Base-by-base conservation (phyloP, 805 yeast species). In the Lipomyces chichibuensis region DNA sequence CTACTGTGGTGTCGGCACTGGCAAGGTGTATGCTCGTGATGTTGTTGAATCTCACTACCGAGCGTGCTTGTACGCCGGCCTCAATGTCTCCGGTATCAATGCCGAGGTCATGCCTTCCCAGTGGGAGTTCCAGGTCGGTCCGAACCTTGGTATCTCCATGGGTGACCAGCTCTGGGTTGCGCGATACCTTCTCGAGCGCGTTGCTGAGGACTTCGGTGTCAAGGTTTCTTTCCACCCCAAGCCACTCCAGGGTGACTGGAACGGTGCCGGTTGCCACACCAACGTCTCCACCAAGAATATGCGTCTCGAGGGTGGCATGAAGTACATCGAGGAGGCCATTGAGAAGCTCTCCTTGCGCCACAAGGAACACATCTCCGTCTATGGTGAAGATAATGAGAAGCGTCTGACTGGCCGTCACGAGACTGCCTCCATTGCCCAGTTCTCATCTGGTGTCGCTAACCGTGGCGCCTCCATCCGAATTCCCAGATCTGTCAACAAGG, bases 61-160 rank as follows among this genome's bases (percentile, higher is more conserved):
- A 81, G 99, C 99, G 70, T 93, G 98, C 84, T 84, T 94, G 72
- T 89, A 91, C 79, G 89, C 98, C 72, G 98, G 98, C 78, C 80
- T 94, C 75, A 83, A 85, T 78, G 88, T 94, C 74, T 89, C 97
- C 63, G 99, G 99, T 84, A 93, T 95, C 80, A 94, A 95, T 81
- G 99, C 98, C 75, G 99, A 94, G 85, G 99, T 94, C 72, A 95
- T 94, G 98, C 99, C 99, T 69, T 92, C 98, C 69, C 99, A 94
- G 86, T 94, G 99, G 99, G 99, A 94, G 85, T 94, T 91, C 91
- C 99, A 94, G 86, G 98, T 94, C 74, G 99, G 99, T 77, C 98
- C 99, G 73, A 92, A 97, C 82, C 86, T 82, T 73, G 99, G 99
- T 78, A 94, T 95, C 79, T 80, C 82, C 75, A 94, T 94, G 98